phyloP scores from a whole-genome alignment of 345 rosid genomes.

The Eucalyptus polybractea region DNA sequence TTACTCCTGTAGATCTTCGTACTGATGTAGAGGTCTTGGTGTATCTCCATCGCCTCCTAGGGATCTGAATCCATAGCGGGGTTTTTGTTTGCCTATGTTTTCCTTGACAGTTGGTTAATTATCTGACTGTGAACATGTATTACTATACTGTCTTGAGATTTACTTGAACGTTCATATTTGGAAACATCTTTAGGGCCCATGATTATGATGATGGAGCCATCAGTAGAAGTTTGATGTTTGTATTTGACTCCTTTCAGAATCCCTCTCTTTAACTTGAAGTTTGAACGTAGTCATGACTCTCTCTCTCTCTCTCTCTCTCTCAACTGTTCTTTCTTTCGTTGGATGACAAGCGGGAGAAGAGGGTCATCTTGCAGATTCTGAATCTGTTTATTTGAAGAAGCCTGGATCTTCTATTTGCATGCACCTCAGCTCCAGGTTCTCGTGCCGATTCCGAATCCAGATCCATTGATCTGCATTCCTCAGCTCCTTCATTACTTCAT shows the following conservation, averaged over 20 bases:
- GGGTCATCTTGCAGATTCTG: not conserved
- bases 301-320: not conserved
- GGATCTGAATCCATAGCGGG: not conserved
- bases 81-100: not conserved
- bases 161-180: no score
- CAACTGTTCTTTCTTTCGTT: not conserved
- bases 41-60: not conserved
- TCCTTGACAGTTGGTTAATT: not conserved
- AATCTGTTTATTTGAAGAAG: not conserved
- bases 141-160: not conserved
- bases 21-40: not conserved
- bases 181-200: no score
- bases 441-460: not conserved
- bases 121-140: not conserved
- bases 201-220: no score
- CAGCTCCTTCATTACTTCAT: not conserved
- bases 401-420: not conserved
- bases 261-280: not conserved
- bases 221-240: no score
- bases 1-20: not conserved
- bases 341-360: not conserved
- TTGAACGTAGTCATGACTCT: not conserved
- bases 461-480: not conserved
- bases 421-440: not conserved
- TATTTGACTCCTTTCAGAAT: no score